Percentiles rank a stretch among this genome's conserved stretches.
Evolutionary conservation across 1,284 basidiomycete genomes (phyloP).

Genomic region (Paramarasmius palmivorus): DNA sequence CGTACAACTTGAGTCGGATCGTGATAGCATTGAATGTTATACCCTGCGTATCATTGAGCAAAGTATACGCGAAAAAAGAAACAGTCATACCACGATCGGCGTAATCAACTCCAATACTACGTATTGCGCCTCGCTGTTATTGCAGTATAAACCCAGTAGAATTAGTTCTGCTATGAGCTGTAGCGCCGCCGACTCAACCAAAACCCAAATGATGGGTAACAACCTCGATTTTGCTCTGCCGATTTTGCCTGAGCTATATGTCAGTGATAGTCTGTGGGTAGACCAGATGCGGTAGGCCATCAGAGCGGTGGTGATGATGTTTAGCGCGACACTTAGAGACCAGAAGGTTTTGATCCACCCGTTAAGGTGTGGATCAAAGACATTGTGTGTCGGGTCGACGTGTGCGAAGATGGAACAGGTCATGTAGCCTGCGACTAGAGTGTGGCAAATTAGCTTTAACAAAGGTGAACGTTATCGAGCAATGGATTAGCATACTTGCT

Average conservation of each 20-base stretch:
- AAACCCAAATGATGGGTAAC: slow-evolving; percentile 12
- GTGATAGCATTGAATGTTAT: slow-evolving; percentile 23
- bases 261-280: slow-evolving; percentile 6
- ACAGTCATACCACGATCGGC: slow-evolving; percentile 15
- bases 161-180: slow-evolving; percentile 15
- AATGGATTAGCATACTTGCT: slow-evolving; percentile 3
- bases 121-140: slow-evolving; percentile 16
- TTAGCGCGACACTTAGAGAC: slow-evolving; percentile 15
- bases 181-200: slow-evolving; percentile 18
- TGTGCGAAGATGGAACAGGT: slow-evolving; percentile 11
- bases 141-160: slow-evolving; percentile 15
- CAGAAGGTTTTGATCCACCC: slow-evolving; percentile 14
- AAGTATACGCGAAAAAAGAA: background rate
- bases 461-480: too few relatives aligned
- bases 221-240: slow-evolving; percentile 2
- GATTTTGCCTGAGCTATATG: too few relatives aligned
- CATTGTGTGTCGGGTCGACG: slow-evolving; percentile 4
- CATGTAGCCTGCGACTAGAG: slow-evolving; percentile 13
- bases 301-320: slow-evolving; percentile 15
- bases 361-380: slow-evolving; percentile 12
- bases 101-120: slow-evolving; percentile 16
- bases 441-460: too few relatives aligned
- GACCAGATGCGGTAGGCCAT: slow-evolving; percentile 16
- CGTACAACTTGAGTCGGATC: slow-evolving; percentile 16
- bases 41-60: slow-evolving; percentile 8